A percentile compares a stretch with the other conserved stretches of the same genome.
These are phyloP conservation scores for Carex arenaria DNA, from an alignment of 202 grass and related monocot genomes.

Conservation along the genomic window DNA sequence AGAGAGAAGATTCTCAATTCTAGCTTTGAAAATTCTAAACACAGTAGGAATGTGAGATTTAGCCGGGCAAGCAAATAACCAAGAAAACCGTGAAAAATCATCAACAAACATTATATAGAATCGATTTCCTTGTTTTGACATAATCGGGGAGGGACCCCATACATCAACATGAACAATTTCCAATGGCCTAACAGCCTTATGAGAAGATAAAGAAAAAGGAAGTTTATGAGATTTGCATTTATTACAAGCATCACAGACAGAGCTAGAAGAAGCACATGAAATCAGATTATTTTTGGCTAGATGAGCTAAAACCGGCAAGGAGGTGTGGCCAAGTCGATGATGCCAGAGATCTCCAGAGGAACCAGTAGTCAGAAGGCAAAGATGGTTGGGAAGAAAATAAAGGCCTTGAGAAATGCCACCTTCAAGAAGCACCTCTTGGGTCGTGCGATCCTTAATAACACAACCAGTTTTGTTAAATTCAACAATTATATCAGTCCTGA, in stretches of 20 bases:
- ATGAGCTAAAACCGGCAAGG: background rate
- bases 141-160: background rate
- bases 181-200: background rate
- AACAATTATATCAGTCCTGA: background rate
- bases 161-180: background rate
- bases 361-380: no score
- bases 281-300: background rate
- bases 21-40: no score
- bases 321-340: background rate
- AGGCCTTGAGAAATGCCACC: background rate
- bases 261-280: background rate
- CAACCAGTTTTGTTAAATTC: background rate
- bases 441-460: background rate
- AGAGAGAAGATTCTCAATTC: no score
- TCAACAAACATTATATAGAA: background rate
- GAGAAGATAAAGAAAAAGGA: background rate
- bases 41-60: background rate
- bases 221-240: background rate
- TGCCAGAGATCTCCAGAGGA: background rate
- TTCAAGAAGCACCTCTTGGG: background rate
- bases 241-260: background rate
- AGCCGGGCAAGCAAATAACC: background rate
- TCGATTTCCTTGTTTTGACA: background rate
- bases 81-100: background rate
- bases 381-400: no score